phyloP scores from a whole-genome alignment of 2,329 filamentous ascomycete genomes.

The Epichloe elymi region DNA sequence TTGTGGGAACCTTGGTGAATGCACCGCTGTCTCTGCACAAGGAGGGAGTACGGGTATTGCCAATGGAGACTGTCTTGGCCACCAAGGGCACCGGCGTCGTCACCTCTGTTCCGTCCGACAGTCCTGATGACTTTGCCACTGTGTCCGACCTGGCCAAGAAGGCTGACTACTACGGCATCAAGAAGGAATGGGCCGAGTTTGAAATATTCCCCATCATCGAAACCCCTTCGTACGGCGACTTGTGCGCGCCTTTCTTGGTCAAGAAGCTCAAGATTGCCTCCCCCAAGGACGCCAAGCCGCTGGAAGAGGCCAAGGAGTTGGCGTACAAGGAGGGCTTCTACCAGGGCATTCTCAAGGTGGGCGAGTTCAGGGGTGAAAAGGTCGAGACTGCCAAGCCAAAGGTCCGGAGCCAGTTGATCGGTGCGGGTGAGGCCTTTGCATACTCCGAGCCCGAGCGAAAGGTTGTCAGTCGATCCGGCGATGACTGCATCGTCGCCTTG shows the following conservation, averaged over 20 bases:
- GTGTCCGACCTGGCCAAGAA: slow-evolving; percentile 84
- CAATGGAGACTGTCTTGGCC: slow-evolving; percentile 87
- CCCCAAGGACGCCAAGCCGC: slow-evolving; percentile 85
- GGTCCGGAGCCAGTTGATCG: slow-evolving; percentile 65
- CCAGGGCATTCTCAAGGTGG: slow-evolving; percentile 78
- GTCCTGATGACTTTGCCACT: slow-evolving; percentile 84
- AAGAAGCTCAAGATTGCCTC: slow-evolving; percentile 94
- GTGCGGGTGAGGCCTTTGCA: slow-evolving; percentile 67
- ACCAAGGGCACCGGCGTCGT: slow-evolving; percentile 96
- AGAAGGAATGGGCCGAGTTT: slow-evolving; percentile 90
- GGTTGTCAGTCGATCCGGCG: slow-evolving; percentile 78
- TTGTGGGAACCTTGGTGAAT: slow-evolving; percentile 78
- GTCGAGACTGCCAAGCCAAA: slow-evolving; percentile 81
- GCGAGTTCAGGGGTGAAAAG: slow-evolving; percentile 75
- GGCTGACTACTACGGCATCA: slow-evolving; percentile 87
- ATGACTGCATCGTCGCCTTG: slow-evolving; percentile 85
- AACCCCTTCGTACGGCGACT: slow-evolving; percentile 75
- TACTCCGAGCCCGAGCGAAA: slow-evolving; percentile 89
- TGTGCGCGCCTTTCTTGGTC: slow-evolving; percentile 70
- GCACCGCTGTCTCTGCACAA: slow-evolving; percentile 81
- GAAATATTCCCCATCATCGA: slow-evolving; percentile 83
- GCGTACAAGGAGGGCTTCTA: slow-evolving; percentile 98
- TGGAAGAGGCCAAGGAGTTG: slow-evolving; percentile 87
- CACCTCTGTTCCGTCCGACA: slow-evolving; percentile 89
- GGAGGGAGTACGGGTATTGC: slow-evolving; percentile 73